Percentiles rank a stretch among this genome's conserved stretches.
These are phyloP conservation scores for Aspergillus taichungensis DNA, from an alignment of 495 filamentous ascomycete genomes.

Conservation along the genomic window DNA sequence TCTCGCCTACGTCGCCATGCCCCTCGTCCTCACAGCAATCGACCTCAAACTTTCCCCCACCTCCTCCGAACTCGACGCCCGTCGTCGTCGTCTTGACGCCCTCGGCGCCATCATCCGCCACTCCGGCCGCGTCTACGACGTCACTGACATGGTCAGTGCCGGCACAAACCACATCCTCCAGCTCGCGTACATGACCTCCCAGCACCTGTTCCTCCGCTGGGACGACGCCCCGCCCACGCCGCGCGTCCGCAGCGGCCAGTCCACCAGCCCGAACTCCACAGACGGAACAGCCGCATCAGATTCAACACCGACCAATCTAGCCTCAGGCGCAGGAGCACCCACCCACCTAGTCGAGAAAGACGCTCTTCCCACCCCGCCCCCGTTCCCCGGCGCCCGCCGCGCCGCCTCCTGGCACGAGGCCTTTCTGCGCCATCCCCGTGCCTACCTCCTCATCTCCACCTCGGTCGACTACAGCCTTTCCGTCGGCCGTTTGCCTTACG, in stretches of 20 bases:
- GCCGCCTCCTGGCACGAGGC: constrained; percentile 24
- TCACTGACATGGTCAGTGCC: constrained; percentile 23
- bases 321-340: too few relatives aligned
- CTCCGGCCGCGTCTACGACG: constrained; percentile 22
- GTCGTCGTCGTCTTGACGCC: constrained; percentile 16
- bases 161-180: constrained; percentile 26
- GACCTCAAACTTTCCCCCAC: constrained; percentile 26
- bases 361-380: not conserved
- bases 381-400: not conserved
- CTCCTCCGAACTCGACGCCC: constrained; percentile 5
- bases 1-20: constrained; percentile 27
- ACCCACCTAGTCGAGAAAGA: too few relatives aligned
- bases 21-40: constrained; percentile 26
- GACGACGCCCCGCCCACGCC: not conserved
- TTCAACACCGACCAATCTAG: not conserved
- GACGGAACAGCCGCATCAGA: too few relatives aligned
- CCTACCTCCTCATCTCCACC: constrained; percentile 27
- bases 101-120: constrained; percentile 25
- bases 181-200: constrained; percentile 22
- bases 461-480: constrained; percentile 24
- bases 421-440: constrained; percentile 22
- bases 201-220: constrained; percentile 19
- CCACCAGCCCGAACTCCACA: not conserved
- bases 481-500: constrained; percentile 18
- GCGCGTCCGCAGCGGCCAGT: not conserved